A percentile compares a stretch with the other conserved stretches of the same genome.
phyloP scores from a whole-genome alignment of 352 stramenopile species.

The Phytophthora idaei region DNA sequence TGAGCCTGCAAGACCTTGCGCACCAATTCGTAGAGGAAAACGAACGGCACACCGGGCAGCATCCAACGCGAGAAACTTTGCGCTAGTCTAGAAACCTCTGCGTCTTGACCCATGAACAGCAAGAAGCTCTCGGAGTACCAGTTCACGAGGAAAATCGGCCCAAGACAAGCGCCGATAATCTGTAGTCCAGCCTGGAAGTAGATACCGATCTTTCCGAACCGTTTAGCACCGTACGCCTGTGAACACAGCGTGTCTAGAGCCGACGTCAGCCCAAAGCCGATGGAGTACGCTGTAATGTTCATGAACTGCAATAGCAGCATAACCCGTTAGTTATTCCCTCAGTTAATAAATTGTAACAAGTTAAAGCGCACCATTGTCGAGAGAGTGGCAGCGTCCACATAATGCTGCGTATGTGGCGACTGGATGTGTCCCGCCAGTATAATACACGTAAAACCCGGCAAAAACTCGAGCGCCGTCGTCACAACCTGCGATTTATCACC shows the following conservation, averaged over 20 bases:
- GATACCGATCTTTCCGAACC: slow-evolving; percentile 69
- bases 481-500: slow-evolving; percentile 20
- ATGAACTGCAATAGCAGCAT: slow-evolving; percentile 43
- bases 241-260: slow-evolving; percentile 82
- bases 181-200: slow-evolving; percentile 77
- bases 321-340: not conserved
- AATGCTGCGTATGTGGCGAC: slow-evolving; percentile 54
- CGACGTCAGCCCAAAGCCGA: slow-evolving; percentile 67
- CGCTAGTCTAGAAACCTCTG: slow-evolving; percentile 55
- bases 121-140: slow-evolving; percentile 62
- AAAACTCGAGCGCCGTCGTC: slow-evolving; percentile 56
- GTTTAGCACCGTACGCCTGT: slow-evolving; percentile 66
- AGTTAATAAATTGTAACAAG: not conserved
- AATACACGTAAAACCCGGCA: slow-evolving; percentile 61
- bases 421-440: slow-evolving; percentile 73
- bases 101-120: slow-evolving; percentile 50
- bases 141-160: slow-evolving; percentile 62
- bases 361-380: slow-evolving; percentile 60
- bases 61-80: slow-evolving; percentile 67
- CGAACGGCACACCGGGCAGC: slow-evolving; percentile 63
- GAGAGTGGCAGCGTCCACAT: slow-evolving; percentile 66
- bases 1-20: slow-evolving; percentile 82
- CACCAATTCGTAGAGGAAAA: slow-evolving; percentile 85
- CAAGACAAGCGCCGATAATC: slow-evolving; percentile 50
- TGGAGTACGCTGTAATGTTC: slow-evolving; percentile 71